A percentile compares a stretch with the other conserved stretches of the same genome.
Conservation (phyloP, 1,284 basidiomycete species). For the Trichosporon sp. region DNA sequence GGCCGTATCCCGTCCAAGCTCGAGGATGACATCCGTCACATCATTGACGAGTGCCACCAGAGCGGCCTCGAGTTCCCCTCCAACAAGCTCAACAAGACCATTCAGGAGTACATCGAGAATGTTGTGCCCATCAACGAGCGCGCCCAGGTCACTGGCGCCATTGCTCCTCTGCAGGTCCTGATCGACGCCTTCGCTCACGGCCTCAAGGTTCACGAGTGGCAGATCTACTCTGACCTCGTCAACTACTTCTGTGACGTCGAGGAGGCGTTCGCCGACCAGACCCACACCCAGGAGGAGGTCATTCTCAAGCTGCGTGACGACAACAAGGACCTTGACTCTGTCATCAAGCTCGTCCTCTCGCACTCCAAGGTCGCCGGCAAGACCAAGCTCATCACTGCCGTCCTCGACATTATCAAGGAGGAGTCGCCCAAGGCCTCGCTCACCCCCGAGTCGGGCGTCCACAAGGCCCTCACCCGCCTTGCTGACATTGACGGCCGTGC, state of each 20-base stretch:
- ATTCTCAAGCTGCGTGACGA: slow-evolving; percentile 86
- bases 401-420: slow-evolving; percentile 83
- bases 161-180: slow-evolving; percentile 67
- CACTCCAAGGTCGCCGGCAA: slow-evolving; percentile 95
- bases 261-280: slow-evolving; percentile 70
- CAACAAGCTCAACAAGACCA: slow-evolving; percentile 47
- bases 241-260: slow-evolving; percentile 61
- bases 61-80: slow-evolving; percentile 83
- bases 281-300: slow-evolving; percentile 81
- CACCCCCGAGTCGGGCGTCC: slow-evolving; percentile 39
- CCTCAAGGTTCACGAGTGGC: slow-evolving; percentile 78
- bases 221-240: slow-evolving; percentile 46
- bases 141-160: slow-evolving; percentile 65
- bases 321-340: slow-evolving; percentile 87
- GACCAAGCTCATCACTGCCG: slow-evolving; percentile 74
- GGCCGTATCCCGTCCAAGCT: slow-evolving; percentile 90
- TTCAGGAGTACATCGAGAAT: slow-evolving; percentile 80
- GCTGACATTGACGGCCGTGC: slow-evolving; percentile 76
- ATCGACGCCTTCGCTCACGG: slow-evolving; percentile 78
- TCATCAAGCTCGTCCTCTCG: slow-evolving; percentile 79
- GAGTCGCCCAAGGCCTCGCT: slow-evolving; percentile 67
- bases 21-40: slow-evolving; percentile 76
- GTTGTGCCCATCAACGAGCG: slow-evolving; percentile 72
- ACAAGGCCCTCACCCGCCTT: slow-evolving; percentile 40
- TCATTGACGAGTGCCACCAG: slow-evolving; percentile 68